Percentiles rank a stretch among this genome's conserved stretches.
phyloP scores from a whole-genome alignment of 768 basidiomycete species.

The Podaxis sp. region DNA sequence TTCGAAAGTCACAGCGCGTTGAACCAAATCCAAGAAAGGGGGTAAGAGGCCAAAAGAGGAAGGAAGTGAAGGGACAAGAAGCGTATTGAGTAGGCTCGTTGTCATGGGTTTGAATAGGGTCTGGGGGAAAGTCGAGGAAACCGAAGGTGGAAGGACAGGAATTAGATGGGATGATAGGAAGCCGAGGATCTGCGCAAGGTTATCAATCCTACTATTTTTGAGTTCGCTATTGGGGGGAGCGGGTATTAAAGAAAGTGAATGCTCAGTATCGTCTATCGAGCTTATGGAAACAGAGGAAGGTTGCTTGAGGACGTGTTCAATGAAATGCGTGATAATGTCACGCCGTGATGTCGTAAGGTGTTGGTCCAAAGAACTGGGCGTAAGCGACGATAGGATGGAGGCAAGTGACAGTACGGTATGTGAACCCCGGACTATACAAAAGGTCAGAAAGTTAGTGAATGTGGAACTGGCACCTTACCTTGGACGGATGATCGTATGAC shows the following conservation, averaged over 20 bases:
- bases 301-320: conserved; percentile 55
- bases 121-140: conserved; percentile 43
- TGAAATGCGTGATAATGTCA: conserved; percentile 54
- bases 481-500: conserved; percentile 47
- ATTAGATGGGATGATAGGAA: conserved; percentile 63
- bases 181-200: conserved; percentile 51
- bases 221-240: conserved; percentile 37
- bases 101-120: conserved; percentile 60
- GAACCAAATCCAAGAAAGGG: conserved; percentile 52
- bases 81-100: conserved; percentile 54
- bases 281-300: conserved; percentile 38
- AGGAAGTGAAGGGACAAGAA: conserved; percentile 71
- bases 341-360: conserved; percentile 61
- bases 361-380: conserved; percentile 45
- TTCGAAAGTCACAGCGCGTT: conserved; percentile 66
- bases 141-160: conserved; percentile 44
- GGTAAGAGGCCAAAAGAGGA: conserved; percentile 56
- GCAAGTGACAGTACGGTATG: conserved; percentile 45
- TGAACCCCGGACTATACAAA: conserved; percentile 52
- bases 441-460: conserved; percentile 1
- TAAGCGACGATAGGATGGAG: conserved; percentile 56
- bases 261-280: conserved; percentile 31
- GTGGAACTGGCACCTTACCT: conserved; percentile 20
- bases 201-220: conserved; percentile 42
- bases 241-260: conserved; percentile 45